These are phyloP conservation scores for Alternaria solani DNA, from an alignment of 2,329 filamentous ascomycete species.

Conservation along the genomic window DNA sequence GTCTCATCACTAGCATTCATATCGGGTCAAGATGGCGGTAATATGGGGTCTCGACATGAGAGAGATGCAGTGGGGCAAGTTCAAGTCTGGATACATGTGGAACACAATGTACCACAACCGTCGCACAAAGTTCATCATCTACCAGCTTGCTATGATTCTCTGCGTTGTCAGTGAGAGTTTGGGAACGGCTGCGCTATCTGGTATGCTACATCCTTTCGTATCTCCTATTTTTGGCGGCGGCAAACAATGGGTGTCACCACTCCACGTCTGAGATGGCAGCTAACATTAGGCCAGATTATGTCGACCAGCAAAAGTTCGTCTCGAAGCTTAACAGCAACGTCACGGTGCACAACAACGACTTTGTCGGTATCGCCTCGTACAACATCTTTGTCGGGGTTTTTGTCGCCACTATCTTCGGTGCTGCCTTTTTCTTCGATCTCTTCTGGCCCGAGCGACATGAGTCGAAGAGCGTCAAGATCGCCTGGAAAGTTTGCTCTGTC, in stretches of 20 bases:
- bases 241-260: background rate
- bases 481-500: conserved; percentile 63
- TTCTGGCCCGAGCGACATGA: conserved; percentile 67
- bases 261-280: background rate
- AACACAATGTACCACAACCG: conserved; percentile 63
- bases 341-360: conserved; percentile 63
- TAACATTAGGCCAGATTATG: conserved; percentile 55
- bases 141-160: conserved; percentile 67
- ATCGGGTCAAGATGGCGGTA: conserved; percentile 46
- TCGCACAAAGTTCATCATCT: conserved; percentile 66
- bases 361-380: conserved; percentile 63
- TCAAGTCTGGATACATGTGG: conserved; percentile 67
- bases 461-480: conserved; percentile 57
- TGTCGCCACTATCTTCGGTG: conserved; percentile 66
- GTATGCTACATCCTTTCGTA: conserved; percentile 44
- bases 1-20: conserved; percentile 2
- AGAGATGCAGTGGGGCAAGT: conserved; percentile 67
- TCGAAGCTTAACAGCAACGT: conserved; percentile 51
- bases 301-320: conserved; percentile 62
- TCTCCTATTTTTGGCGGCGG: background rate
- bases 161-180: conserved; percentile 65
- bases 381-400: conserved; percentile 67
- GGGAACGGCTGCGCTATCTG: conserved; percentile 63
- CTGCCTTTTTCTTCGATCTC: conserved; percentile 68
- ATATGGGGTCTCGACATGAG: conserved; percentile 66